A percentile compares a stretch with the other conserved stretches of the same genome.
phyloP scores from a whole-genome alignment of 768 basidiomycete genomes.

The Mycena vitilis region DNA sequence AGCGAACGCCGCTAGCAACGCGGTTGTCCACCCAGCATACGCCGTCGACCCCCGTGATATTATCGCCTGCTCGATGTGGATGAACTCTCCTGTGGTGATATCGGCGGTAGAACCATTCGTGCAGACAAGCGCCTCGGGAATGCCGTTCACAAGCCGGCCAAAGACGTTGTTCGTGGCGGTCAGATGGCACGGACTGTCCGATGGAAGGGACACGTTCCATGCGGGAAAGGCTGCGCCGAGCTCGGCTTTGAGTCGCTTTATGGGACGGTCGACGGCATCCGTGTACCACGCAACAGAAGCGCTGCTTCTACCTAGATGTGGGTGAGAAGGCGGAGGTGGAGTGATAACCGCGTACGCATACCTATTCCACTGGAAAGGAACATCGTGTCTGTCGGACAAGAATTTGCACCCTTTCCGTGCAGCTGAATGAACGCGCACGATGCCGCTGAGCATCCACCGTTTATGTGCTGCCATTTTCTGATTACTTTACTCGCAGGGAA shows the following conservation, averaged over 20 bases:
- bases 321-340: slow-evolving; percentile 4
- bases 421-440: slow-evolving; percentile 61
- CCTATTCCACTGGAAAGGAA: slow-evolving; percentile 62
- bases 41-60: slow-evolving; percentile 13
- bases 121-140: slow-evolving; percentile 46
- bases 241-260: slow-evolving; percentile 49
- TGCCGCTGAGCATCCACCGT: slow-evolving; percentile 51
- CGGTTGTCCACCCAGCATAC: slow-evolving; percentile 50
- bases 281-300: slow-evolving; percentile 54
- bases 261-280: slow-evolving; percentile 45
- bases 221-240: slow-evolving; percentile 47
- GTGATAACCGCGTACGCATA: slow-evolving; percentile 32
- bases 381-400: slow-evolving; percentile 53
- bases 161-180: slow-evolving; percentile 60
- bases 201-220: slow-evolving; percentile 54
- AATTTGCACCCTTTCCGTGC: slow-evolving; percentile 55
- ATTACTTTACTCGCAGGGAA: slow-evolving; percentile 54
- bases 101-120: slow-evolving; percentile 39
- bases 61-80: slow-evolving; percentile 57
- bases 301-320: slow-evolving; percentile 35
- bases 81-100: slow-evolving; percentile 50
- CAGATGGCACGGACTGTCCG: slow-evolving; percentile 53
- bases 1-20: slow-evolving; percentile 47
- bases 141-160: slow-evolving; percentile 56
- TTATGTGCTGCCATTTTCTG: slow-evolving; percentile 51